phyloP scores from a whole-genome alignment of 2,329 filamentous ascomycete species.

The Penicillium hordei region DNA sequence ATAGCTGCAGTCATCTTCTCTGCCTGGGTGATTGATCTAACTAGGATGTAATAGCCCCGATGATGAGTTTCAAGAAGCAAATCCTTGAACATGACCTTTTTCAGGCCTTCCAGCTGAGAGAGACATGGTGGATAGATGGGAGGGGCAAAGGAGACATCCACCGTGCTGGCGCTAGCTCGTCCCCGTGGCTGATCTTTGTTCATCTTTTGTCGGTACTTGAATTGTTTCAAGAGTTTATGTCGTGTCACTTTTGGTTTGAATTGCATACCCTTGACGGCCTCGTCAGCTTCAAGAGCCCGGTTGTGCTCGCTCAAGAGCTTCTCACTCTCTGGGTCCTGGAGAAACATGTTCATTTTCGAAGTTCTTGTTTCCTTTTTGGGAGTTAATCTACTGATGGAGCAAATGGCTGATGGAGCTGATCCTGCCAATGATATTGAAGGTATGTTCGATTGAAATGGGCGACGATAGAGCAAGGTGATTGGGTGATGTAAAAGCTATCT shows the following conservation, averaged over 20 bases:
- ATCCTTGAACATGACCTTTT: constrained; percentile 32
- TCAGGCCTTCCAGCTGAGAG: constrained; percentile 15
- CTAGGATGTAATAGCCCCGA: constrained; percentile 36
- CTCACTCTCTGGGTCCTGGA: neutral
- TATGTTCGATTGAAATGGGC: neutral
- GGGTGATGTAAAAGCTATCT: neutral
- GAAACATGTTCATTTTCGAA: neutral
- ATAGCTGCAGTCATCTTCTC: constrained; percentile 29
- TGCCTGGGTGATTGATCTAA: constrained; percentile 32
- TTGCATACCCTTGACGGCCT: neutral
- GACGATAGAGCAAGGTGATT: neutral
- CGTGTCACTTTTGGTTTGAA: neutral
- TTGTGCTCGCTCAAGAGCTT: neutral
- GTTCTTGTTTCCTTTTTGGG: neutral
- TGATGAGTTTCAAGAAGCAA: constrained; percentile 42
- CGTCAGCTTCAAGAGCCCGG: neutral
- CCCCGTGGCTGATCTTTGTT: neutral
- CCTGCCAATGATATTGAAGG: neutral
- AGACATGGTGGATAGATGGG: constrained; percentile 12
- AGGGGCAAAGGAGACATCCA: neutral
- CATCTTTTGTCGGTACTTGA: neutral
- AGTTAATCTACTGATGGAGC: neutral
- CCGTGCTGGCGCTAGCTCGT: neutral
- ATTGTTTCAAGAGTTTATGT: neutral
- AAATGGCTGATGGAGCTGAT: neutral